A percentile compares a stretch with the other conserved stretches of the same genome.
phyloP scores from a whole-genome alignment of 2,329 filamentous ascomycete species.

The Metarhizium rileyi region DNA sequence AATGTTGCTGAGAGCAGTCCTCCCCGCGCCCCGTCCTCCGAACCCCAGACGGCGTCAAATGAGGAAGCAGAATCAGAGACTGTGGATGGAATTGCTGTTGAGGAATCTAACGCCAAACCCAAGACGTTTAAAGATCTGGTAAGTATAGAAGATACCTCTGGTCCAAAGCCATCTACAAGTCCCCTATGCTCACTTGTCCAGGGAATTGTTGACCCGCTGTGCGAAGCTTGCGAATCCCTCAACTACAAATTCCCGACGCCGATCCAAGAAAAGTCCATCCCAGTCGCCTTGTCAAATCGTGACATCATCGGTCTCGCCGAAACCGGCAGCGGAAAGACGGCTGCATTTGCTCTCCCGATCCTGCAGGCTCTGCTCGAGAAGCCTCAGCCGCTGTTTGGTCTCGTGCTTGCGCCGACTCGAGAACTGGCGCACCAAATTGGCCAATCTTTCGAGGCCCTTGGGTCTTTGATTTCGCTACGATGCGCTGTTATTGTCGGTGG shows the following conservation, averaged over 20 bases:
- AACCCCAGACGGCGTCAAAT: slow-evolving; percentile 5
- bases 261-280: slow-evolving; percentile 81
- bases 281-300: slow-evolving; percentile 64
- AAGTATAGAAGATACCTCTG: slow-evolving; percentile 8
- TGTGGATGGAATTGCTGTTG: slow-evolving; percentile 21
- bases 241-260: slow-evolving; percentile 81
- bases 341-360: slow-evolving; percentile 87
- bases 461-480: slow-evolving; percentile 77
- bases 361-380: slow-evolving; percentile 84
- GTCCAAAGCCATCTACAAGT: neutral
- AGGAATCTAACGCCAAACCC: slow-evolving; percentile 21
- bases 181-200: slow-evolving; percentile 16
- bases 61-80: slow-evolving; percentile 23
- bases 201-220: slow-evolving; percentile 79
- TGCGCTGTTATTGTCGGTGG: slow-evolving; percentile 84
- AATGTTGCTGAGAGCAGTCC: neutral
- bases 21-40: slow-evolving; percentile 1
- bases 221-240: slow-evolving; percentile 75
- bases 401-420: slow-evolving; percentile 85
- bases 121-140: slow-evolving; percentile 61
- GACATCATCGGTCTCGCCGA: slow-evolving; percentile 93
- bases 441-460: slow-evolving; percentile 77
- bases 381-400: slow-evolving; percentile 75
- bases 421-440: slow-evolving; percentile 90
- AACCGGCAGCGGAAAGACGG: slow-evolving; percentile 93